Evolutionary conservation across 768 basidiomycete genomes (phyloP).

Genomic region (Boletales sp.): DNA sequence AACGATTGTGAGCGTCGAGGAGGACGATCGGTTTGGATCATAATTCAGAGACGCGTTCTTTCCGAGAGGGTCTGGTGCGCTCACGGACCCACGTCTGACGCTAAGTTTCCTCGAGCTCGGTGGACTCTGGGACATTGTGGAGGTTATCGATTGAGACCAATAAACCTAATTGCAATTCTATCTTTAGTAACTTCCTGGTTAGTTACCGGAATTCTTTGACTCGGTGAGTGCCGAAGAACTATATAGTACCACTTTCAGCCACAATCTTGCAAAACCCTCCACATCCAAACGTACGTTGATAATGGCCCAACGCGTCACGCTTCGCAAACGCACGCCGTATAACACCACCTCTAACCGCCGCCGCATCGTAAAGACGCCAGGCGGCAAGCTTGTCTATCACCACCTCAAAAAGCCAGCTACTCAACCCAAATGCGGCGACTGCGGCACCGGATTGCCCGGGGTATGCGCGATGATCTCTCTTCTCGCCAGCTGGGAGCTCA

Average conservation of each 20-base stretch:
- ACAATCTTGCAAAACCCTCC: not conserved
- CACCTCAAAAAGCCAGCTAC: conserved; percentile 93
- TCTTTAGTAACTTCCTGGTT: not conserved
- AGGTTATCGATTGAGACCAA: conserved; percentile 1
- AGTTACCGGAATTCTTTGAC: not conserved
- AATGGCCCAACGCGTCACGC: conserved; percentile 99
- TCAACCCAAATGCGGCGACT: conserved; percentile 97
- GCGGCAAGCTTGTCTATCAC: conserved; percentile 97
- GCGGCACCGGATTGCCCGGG: conserved; percentile 89
- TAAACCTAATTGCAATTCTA: no score
- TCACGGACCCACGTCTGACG: conserved; percentile 61
- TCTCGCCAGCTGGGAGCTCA: not conserved
- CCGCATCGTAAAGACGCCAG: conserved; percentile 96
- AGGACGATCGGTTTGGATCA: conserved; percentile 52
- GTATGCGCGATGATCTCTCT: conserved; percentile 48
- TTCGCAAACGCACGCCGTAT: conserved; percentile 97
- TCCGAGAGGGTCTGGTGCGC: conserved; percentile 68
- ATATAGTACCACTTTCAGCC: conserved; percentile 23
- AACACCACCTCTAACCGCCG: conserved; percentile 97
- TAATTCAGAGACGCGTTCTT: conserved; percentile 49
- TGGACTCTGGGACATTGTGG: conserved; percentile 17
- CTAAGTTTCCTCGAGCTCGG: conserved; percentile 41
- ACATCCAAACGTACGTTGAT: conserved; percentile 6
- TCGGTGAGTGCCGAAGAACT: conserved; percentile 18
- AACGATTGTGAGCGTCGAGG: conserved; percentile 71